Conservation (phyloP, 306 rosid genomes). For the Biancaea sappan region DNA sequence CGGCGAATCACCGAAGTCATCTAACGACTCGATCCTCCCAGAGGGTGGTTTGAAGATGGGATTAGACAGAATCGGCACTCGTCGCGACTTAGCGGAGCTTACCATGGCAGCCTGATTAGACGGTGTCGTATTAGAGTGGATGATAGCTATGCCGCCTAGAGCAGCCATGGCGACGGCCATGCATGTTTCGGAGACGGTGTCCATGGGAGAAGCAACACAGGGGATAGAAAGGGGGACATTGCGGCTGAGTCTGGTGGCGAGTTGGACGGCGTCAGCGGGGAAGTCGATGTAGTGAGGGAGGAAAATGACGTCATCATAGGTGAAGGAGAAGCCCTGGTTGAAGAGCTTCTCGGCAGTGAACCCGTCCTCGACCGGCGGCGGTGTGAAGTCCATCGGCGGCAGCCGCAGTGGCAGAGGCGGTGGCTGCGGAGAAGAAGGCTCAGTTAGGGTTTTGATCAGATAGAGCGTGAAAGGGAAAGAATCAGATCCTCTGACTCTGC, state of each 20-base stretch:
- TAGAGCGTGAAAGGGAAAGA: background rate
- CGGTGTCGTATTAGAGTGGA: constrained; percentile 58
- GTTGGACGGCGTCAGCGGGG: constrained; percentile 55
- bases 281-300: constrained; percentile 79
- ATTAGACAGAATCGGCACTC: constrained; percentile 61
- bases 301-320: constrained; percentile 75
- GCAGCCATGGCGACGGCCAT: constrained; percentile 74
- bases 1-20: constrained; percentile 51
- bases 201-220: constrained; percentile 74
- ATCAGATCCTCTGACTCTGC: no score
- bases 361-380: constrained; percentile 52
- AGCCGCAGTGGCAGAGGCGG: background rate
- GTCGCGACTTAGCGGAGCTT: constrained; percentile 55
- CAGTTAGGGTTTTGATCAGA: background rate
- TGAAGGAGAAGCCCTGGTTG: constrained; percentile 67
- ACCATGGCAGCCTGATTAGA: constrained; percentile 49
- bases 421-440: background rate
- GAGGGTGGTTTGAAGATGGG: constrained; percentile 58
- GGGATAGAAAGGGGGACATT: constrained; percentile 51
- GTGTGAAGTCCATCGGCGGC: constrained; percentile 7
- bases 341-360: constrained; percentile 58
- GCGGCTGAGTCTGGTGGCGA: constrained; percentile 51
- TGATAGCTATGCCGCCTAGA: constrained; percentile 57
- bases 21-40: constrained; percentile 42
- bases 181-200: constrained; percentile 62